Base-by-base conservation (phyloP, 306 rosid genomes). In the Amphicarpaea edgeworthii region DNA sequence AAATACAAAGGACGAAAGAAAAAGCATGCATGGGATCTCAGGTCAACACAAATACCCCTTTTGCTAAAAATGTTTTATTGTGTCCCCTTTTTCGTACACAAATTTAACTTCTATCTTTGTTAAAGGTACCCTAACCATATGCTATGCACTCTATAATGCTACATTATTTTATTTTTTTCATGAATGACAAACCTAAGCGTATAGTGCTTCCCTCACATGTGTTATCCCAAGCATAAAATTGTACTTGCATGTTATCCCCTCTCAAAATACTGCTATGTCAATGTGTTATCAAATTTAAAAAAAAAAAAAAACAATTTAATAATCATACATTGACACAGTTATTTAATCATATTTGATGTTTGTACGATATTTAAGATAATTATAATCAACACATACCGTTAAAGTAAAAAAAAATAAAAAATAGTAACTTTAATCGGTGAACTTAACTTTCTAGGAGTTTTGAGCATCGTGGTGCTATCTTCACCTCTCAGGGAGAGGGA, bases 31-130 rank as follows among this genome's bases (percentile, higher is more conserved):
- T 38, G 69, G 83, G 88, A 83, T 83, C 84, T 47, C 73, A 45
- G 80, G 88, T 83, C 86, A 83, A 88, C 77, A 80, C 77, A 53
- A 77, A 51, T 42, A 55, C 84, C 86, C 79, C 67, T 81, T 85
- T 80, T 61, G 43, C 87, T 68, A 74, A 37, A 78, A 58, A 64
- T 83, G 83, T 82, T 78, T 42, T 70, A 75, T 77, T 80, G 71
- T 80, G 84, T 83, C 59, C 77, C 88, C 82, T 60, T 71, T 70
- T 26, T 41, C n/a, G 45, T 23, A 47, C 45, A 8, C 73, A 72
- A 37, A 32, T 16, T 69, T 68, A 49, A 8, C 63, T 58, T 38
- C 8, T 26, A 54, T 16, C 43, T 57, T 57, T 59, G 28, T 67
- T 74, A 74, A 46, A 55, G 16, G 21, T 12, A 7, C 32, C 64